Conservation (phyloP, 1,284 basidiomycete genomes). For the Ganoderma meredithae region DNA sequence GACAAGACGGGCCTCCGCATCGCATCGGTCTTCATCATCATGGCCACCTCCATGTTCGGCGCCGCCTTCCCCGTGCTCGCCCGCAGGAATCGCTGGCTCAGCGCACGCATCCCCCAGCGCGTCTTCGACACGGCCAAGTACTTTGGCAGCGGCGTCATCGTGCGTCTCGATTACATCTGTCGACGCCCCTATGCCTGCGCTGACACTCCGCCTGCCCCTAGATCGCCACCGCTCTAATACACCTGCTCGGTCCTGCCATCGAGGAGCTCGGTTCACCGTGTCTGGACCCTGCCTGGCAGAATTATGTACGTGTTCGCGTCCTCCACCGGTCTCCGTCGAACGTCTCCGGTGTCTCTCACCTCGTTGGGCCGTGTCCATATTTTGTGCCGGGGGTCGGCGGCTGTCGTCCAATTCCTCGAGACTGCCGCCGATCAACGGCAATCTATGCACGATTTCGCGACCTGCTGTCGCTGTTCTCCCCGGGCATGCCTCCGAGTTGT, state of each 20-base stretch:
- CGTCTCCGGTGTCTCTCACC: neutral
- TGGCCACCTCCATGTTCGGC: conserved; percentile 71
- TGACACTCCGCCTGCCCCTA: conserved; percentile 37
- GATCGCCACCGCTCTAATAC: conserved; percentile 94
- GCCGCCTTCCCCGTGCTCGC: conserved; percentile 88
- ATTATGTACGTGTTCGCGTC: conserved; percentile 65
- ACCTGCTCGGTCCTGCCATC: conserved; percentile 81
- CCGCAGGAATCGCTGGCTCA: conserved; percentile 60
- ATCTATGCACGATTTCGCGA: neutral
- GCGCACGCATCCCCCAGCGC: conserved; percentile 58
- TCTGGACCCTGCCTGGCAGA: conserved; percentile 72
- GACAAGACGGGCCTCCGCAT: conserved; percentile 65
- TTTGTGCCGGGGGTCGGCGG: neutral
- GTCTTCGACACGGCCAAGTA: conserved; percentile 92
- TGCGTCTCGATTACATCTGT: conserved; percentile 44
- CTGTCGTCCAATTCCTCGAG: neutral
- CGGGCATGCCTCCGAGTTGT: neutral
- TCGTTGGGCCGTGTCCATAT: neutral
- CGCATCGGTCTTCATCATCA: conserved; percentile 90
- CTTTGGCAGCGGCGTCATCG: conserved; percentile 94
- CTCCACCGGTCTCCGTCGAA: neutral
- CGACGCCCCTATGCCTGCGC: neutral
- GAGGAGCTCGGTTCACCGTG: conserved; percentile 78
- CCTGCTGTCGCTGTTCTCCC: neutral
- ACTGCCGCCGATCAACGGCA: conserved; percentile 1